Conservation (phyloP, 176 grass and related monocot genomes). For the Zea luxurians region DNA sequence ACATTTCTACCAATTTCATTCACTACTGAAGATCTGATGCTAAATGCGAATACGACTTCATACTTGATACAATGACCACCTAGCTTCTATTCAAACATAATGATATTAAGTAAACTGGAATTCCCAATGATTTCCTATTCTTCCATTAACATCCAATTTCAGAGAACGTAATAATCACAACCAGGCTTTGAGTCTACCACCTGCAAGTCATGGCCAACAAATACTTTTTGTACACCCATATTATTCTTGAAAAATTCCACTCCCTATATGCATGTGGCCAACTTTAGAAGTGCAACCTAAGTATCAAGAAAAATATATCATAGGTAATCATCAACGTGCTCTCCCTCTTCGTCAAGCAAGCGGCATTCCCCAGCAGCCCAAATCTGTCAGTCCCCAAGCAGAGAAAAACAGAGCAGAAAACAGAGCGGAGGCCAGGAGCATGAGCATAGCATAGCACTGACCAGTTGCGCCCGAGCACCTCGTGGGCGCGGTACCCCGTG, state of each 20-base stretch:
- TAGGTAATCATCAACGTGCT: conserved; percentile 1
- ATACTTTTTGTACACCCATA: neutral
- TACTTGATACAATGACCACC: neutral
- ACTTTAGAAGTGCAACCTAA: neutral
- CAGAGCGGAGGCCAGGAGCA: neutral
- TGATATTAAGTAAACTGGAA: neutral
- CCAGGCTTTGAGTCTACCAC: neutral
- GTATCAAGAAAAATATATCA: conserved; percentile 15
- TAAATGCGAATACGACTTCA: neutral
- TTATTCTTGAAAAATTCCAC: conserved; percentile 26
- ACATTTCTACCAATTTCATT: neutral
- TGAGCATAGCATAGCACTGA: conserved; percentile 22
- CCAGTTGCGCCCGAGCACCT: conserved; percentile 98
- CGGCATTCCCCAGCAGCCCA: conserved; percentile 5
- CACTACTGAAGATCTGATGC: neutral
- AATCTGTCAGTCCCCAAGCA: neutral
- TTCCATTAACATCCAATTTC: neutral
- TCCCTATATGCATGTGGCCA: conserved; percentile 26
- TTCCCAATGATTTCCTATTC: neutral
- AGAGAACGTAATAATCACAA: neutral
- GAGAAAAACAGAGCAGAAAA: neutral
- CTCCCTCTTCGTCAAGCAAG: neutral
- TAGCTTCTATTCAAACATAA: conserved; percentile 2
- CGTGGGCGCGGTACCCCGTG: conserved; percentile 92
- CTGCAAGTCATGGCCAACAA: neutral